Conservation (phyloP, 2,329 filamentous ascomycete species). For the Onygenales sp. region DNA sequence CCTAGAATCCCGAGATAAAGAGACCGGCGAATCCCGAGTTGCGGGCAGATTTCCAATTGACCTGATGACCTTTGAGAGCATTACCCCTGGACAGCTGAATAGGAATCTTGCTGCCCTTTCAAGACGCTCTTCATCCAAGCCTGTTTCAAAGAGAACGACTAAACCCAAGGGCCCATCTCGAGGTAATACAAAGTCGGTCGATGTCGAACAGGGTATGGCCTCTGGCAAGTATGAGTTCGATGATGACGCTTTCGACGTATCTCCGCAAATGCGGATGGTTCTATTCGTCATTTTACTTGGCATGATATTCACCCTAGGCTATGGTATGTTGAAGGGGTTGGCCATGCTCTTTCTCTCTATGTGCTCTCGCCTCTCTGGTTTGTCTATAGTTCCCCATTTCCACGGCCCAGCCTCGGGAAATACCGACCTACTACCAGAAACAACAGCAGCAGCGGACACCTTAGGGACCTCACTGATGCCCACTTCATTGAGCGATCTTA, state of each 20-base stretch:
- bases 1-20: constrained; percentile 28
- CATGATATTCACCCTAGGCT: not conserved
- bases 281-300: not conserved
- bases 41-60: constrained; percentile 36
- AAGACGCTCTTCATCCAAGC: constrained; percentile 12
- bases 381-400: not conserved
- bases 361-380: not conserved
- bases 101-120: constrained; percentile 36
- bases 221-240: no score
- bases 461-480: constrained; percentile 18
- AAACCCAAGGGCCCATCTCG: not conserved
- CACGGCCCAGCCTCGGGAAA: not conserved
- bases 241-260: no score
- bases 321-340: not conserved
- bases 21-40: constrained; percentile 24
- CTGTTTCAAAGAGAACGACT: not conserved
- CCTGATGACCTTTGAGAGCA: constrained; percentile 37
- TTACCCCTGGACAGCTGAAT: constrained; percentile 38
- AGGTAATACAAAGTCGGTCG: not conserved
- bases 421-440: not conserved
- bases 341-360: not conserved
- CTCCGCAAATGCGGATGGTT: not conserved
- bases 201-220: not conserved
- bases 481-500: constrained; percentile 13
- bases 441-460: constrained; percentile 12